phyloP scores from a whole-genome alignment of 2,329 filamentous ascomycete genomes.

The Bipolaris zeicola region DNA sequence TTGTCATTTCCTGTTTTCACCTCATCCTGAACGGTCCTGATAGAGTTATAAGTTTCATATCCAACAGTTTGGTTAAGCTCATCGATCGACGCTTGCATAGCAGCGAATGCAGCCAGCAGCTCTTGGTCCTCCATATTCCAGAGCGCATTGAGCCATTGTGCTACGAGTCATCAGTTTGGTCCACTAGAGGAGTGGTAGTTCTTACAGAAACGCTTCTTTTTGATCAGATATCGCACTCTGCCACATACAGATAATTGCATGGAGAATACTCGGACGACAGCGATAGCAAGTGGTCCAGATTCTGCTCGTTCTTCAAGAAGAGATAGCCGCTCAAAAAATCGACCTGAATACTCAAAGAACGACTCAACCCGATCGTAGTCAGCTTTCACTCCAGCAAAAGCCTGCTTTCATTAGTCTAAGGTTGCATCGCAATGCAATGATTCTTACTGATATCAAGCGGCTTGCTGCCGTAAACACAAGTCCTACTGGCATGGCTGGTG shows the following conservation, averaged over 20 bases:
- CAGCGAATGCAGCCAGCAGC: slow-evolving; percentile 13
- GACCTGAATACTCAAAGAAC: slow-evolving; percentile 50
- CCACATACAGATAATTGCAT: slow-evolving; percentile 3
- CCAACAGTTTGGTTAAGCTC: slow-evolving; percentile 17
- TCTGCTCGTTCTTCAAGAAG: slow-evolving; percentile 42
- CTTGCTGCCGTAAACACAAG: slow-evolving; percentile 21
- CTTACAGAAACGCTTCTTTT: slow-evolving; percentile 6
- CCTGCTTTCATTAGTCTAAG: slow-evolving; percentile 6
- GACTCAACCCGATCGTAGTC: slow-evolving; percentile 50
- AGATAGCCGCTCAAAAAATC: slow-evolving; percentile 45
- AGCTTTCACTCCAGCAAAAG: slow-evolving; percentile 43
- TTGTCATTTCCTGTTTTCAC: slow-evolving; percentile 4
- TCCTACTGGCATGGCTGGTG: slow-evolving; percentile 24
- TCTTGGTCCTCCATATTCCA: slow-evolving; percentile 21
- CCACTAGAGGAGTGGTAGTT: too few species aligned
- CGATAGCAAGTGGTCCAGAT: background rate
- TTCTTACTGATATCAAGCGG: slow-evolving; percentile 13
- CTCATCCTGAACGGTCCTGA: slow-evolving; percentile 4
- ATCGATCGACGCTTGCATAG: slow-evolving; percentile 19
- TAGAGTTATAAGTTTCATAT: slow-evolving; percentile 12
- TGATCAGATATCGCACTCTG: slow-evolving; percentile 1
- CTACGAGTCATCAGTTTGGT: background rate
- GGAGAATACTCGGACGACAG: background rate
- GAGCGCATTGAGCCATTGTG: slow-evolving; percentile 18
- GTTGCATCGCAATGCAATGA: too few species aligned